Percentiles rank a stretch among this genome's conserved stretches.
phyloP scores from a whole-genome alignment of 2,329 filamentous ascomycete genomes.

The Sclerotinia glacialis region DNA sequence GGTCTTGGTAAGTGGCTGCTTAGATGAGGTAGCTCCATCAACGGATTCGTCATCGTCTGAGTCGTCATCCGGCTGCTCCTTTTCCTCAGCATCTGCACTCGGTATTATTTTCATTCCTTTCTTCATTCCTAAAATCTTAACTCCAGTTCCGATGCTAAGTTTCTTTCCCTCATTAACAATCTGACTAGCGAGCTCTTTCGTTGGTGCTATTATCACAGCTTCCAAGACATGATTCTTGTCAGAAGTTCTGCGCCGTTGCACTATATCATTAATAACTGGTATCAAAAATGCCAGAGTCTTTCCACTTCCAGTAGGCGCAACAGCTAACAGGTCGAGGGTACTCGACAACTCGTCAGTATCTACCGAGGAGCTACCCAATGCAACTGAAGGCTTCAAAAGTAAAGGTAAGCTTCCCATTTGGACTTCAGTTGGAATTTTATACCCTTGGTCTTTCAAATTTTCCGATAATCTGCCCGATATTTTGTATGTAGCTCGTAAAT shows the following conservation, averaged over 20 bases:
- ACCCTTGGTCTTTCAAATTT: constrained; percentile 82
- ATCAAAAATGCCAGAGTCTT: constrained; percentile 95
- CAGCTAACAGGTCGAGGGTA: constrained; percentile 72
- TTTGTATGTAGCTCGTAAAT: constrained; percentile 68
- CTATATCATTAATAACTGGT: constrained; percentile 75
- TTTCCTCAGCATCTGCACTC: constrained; percentile 43
- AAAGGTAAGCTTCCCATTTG: constrained; percentile 84
- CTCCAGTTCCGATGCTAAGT: constrained; percentile 69
- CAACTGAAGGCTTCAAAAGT: constrained; percentile 58
- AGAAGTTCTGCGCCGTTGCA: constrained; percentile 49
- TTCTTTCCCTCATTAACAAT: constrained; percentile 86
- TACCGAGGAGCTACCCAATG: constrained; percentile 44
- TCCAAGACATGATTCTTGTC: constrained; percentile 53
- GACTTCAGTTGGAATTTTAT: constrained; percentile 85
- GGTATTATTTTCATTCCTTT: constrained; percentile 73
- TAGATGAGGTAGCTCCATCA: constrained; percentile 43
- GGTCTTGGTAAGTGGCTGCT: constrained; percentile 62
- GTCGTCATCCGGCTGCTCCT: constrained; percentile 40
- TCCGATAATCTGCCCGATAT: constrained; percentile 70
- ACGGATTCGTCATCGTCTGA: constrained; percentile 40
- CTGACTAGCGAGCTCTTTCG: constrained; percentile 73
- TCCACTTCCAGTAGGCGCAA: constrained; percentile 93
- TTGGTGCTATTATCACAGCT: constrained; percentile 72
- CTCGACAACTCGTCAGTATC: constrained; percentile 34
- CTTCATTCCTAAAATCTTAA: constrained; percentile 77